Percentiles rank a stretch among this genome's conserved stretches.
These are phyloP conservation scores for Macaranga tanarius DNA, from an alignment of 441 rosid genomes.

Conservation along the genomic window DNA sequence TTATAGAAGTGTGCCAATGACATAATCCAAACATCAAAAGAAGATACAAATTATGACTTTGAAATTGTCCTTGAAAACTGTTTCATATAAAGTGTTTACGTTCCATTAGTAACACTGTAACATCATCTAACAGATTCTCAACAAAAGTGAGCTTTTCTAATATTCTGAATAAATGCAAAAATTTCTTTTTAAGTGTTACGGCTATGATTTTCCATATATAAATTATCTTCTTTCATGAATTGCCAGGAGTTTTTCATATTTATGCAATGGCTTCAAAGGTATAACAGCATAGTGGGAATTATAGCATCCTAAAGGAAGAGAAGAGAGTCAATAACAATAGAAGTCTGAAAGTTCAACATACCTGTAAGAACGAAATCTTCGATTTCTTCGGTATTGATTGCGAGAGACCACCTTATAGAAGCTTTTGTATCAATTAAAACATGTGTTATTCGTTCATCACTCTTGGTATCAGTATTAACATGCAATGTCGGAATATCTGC, in stretches of 20 bases:
- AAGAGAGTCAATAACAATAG: background rate
- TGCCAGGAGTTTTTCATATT: background rate
- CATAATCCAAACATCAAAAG: no score
- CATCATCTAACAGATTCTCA: background rate
- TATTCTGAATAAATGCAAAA: background rate
- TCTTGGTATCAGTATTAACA: slow-evolving; percentile 44
- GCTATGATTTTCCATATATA: background rate
- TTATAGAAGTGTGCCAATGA: background rate
- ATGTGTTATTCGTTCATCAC: slow-evolving; percentile 39
- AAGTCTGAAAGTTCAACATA: slow-evolving; percentile 16
- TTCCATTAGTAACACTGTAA: no score
- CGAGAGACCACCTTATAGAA: slow-evolving; percentile 81
- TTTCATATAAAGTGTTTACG: no score
- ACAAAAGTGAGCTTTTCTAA: background rate
- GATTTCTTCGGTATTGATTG: slow-evolving; percentile 67
- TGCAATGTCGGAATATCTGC: slow-evolving; percentile 57
- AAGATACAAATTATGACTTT: no score
- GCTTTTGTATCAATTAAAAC: slow-evolving; percentile 65
- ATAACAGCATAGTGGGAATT: background rate
- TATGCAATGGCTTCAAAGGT: background rate
- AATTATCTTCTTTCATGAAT: background rate
- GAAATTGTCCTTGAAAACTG: no score
- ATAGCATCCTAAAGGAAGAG: background rate
- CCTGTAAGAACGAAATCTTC: slow-evolving; percentile 72
- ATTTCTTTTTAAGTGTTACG: background rate